Evolutionary conservation across 352 stramenopile genomes (phyloP).

Genomic region (Phytophthora boehmeriae): DNA sequence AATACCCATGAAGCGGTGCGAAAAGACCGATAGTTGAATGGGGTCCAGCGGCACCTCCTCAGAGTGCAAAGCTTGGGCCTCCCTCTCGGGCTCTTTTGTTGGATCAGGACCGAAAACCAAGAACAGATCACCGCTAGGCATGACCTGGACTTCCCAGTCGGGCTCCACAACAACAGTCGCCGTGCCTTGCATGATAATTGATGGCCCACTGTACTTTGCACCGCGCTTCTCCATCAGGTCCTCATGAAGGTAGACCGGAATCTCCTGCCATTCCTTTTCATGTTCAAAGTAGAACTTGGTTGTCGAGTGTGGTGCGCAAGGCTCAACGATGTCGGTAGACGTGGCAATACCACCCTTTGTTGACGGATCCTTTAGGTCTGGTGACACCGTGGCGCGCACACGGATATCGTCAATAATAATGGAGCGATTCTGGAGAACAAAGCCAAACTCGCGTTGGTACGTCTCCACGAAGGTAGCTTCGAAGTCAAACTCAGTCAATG

Average conservation of each 20-base stretch:
- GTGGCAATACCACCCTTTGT: slow-evolving; percentile 5
- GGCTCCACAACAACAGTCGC: slow-evolving; percentile 98
- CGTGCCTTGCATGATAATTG: slow-evolving; percentile 98
- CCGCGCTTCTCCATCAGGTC: slow-evolving; percentile 80
- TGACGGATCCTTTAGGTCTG: slow-evolving; percentile 56
- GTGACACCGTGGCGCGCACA: slow-evolving; percentile 94
- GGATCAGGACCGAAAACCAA: slow-evolving; percentile 66
- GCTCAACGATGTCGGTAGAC: slow-evolving; percentile 21
- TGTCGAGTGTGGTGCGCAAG: slow-evolving; percentile 56
- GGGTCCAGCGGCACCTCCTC: slow-evolving; percentile 87
- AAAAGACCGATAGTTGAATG: slow-evolving; percentile 97
- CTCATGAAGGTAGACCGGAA: slow-evolving; percentile 95
- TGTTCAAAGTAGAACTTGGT: slow-evolving; percentile 84
- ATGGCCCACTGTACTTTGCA: slow-evolving; percentile 84
- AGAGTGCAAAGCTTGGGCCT: slow-evolving; percentile 14
- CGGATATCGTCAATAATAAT: slow-evolving; percentile 98
- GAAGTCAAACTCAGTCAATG: slow-evolving; percentile 81
- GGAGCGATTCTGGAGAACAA: slow-evolving; percentile 92
- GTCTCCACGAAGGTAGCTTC: slow-evolving; percentile 88
- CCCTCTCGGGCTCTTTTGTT: slow-evolving; percentile 30
- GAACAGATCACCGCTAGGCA: slow-evolving; percentile 95
- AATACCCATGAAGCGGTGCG: slow-evolving; percentile 99
- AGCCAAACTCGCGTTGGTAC: slow-evolving; percentile 98
- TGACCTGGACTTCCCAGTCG: slow-evolving; percentile 93
- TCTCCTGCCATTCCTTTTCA: slow-evolving; percentile 77